Base-by-base conservation (phyloP, 768 basidiomycete genomes). In the Asterophora parasitica region DNA sequence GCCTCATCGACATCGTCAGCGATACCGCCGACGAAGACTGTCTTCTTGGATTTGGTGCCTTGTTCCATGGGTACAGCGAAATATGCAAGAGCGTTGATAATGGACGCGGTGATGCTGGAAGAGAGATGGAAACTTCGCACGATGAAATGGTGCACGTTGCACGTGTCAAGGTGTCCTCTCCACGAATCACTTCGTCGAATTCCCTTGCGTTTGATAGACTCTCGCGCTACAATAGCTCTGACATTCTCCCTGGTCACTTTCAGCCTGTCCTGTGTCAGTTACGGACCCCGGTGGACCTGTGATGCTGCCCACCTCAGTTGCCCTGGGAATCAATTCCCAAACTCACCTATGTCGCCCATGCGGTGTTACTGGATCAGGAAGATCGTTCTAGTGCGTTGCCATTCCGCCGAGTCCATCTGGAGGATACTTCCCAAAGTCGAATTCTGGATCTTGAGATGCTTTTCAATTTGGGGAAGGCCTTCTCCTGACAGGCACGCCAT, bases 21-120 rank as follows among this genome's bases (percentile, higher is more conserved):
- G 43, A 96, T 75, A 0, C 88, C 88, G 38, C 90, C 91, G 55
- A 92, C 74, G 63, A 88, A 92, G 43, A 93, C 65, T 30, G 91
- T 92, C 67, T 86, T 88, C 65, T 91, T 92, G n/a, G 79, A 69
- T 66, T 83, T 88, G 17, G 84, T 77, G 50, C 88, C 89, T 67
- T 89, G 84, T 65, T 91, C 87, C 85, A 89, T 89, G 55, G 26
- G 40, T 37, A 50, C 35, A 38, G 35, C 23, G 6, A 23, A 23
- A 23, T 6, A 3, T 26, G 20, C 19, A 42, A 36, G 48, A 17
- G 11, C n/a, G 13, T 7, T 9, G 27, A 8, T 15, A 23, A 38
- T 11, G 41, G 39, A 30, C 28, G 31, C 19, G 30, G 26, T 17
- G 13, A 10, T 34, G 41, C 48, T 63, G 62, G 48, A 63, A 69